Base-by-base conservation (phyloP, 2,329 filamentous ascomycete species). In the Chalaropsis thielavioides region DNA sequence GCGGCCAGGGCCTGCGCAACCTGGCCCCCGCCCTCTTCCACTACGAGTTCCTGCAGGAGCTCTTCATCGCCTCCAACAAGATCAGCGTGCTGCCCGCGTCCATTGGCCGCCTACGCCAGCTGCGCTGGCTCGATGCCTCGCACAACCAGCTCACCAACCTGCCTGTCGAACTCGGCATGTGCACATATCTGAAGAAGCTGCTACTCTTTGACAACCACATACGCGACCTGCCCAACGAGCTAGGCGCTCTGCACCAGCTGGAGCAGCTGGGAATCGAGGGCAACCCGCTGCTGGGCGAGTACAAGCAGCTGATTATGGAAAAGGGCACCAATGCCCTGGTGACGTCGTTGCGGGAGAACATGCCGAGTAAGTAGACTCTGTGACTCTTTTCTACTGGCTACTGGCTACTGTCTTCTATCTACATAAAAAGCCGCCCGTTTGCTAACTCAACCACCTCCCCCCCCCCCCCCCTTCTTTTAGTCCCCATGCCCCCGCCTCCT, bases 21-120 rank as follows among this genome's bases (percentile, higher is more conserved):
- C 80, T 99, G 40, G 86, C 91, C 0, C 78, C 83, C 8, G 83
- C 88, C 56, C 79, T 99, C 40, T 97, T 97, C 77, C 81, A 83
- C 69, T 99, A 97, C 75, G 82, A 82, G 56, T 97, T 99, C 74
- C 79, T 99, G 65, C 89, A 89, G 69, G 92, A 95, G 75, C 83
- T 99, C 38, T 96, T 95, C 74, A 84, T 99, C 68, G 91, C 91
- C 70, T 92, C 91, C 69, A 99, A 99, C 79, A 92, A 91, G 73
- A 81, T 99, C 67, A 85, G 85, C 35, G 80, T 82, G 58, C 78
- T 99, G n/a, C 91, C 92, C 13, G 78, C 88, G 44, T 81, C 85
- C 24, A 90, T 99, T 72, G 92, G 94, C 46, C 83, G 87, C 70
- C 79, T 99, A 69, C 86, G 92, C 69, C 87, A 88, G 68, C 78